Evolutionary conservation across 2,329 filamentous ascomycete genomes (phyloP), one percentile per base, ranked within the genome.

Genomic region (Cladorrhinum sp.): DNA sequence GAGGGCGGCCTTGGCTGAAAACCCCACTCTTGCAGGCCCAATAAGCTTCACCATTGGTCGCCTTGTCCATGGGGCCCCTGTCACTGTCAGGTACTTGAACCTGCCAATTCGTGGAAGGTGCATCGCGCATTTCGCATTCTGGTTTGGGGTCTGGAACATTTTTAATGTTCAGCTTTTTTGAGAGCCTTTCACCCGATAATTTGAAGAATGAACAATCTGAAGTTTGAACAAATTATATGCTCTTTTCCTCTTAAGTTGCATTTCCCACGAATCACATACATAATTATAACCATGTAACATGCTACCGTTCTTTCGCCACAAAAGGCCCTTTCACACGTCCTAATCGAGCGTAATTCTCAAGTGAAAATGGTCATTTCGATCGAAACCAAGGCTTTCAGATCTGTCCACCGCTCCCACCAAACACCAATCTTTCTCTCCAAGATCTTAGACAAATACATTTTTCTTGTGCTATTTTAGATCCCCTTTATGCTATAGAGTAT

Each of bases 1-100:
- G 28, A 26, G 48, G 53, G 14, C 10, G 16, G 28, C 51, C 33
- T 9, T 36, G 52, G 53, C 36, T 42, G 52, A 42, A 48, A 42
- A 9, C 20, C 50, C 30, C 24, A 28, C 48, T 21, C 14, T 21
- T 20, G 26, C 21, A 20, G 39, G 14, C 20, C 14, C 33, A 14
- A 42, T 12, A 16, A 26, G 30, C 20, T 20, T 39, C 28, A 36
- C 42, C 23, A 62, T 62, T 62, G 60, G 60, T 50, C 50, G 56
- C 55, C 55, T 48, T 62, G 50, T 21, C 21, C 49, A 4, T 9
- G 14, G 2, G 33, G 12, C 12, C 49, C 49, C 49, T 51, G 49
- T 51, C 21, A 51, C 9, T 4, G 14, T n/a, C 33, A 9, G 33
- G 12, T 36, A 26, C 21, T 28, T 51, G 49, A 28, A 51, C 9